Base-by-base conservation (phyloP, 225 moss, liverwort and hornwort species). In the Bryum argenteum region DNA sequence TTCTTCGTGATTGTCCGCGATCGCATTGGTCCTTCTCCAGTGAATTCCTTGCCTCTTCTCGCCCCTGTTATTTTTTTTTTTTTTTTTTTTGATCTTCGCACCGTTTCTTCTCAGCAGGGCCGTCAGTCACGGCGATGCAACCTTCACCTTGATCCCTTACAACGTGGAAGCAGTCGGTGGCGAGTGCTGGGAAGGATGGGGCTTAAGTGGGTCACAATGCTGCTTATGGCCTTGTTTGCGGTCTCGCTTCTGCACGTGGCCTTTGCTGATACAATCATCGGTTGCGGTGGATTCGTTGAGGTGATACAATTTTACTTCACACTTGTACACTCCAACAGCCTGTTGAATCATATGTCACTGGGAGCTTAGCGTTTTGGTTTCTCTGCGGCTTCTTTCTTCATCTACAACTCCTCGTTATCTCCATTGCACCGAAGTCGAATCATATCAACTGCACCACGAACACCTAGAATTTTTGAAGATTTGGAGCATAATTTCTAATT, bases 201-300 rank as follows among this genome's bases (percentile, higher is more conserved):
- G 67, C 15, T 54, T 58, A 67, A 45, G 54, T 8, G 50, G 33
- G 18, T 53, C 24, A 15, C 57, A 19, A 16, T 71, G 62, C 58
- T 79, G 44, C 42, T 73, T 6, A 10, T 73, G 68, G 63, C 70
- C 60, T 71, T 74, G 38, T 75, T 61, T 66, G 72, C 85, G 69
- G 65, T 71, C 13, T 66, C 69, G 12, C 52, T 61, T 2, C 43
- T 74, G 59, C 74, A 73, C 22, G 58, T 74, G 37, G 84, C 66
- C 45, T 76, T 58, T 42, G 88, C 84, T 10, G 89, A 91, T 67
- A 76, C 83, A 15, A 89, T 93, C 51, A 81, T 88, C 61, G 93
- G 93, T 48, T 93, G 93, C 71, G 93, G 93, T 74, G 93, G 93
- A 73, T 93, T 93, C 65, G 93, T 93, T 18, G 93, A 93, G 89